Base-by-base conservation (phyloP, 139 green algal genomes). In the Desmodesmus armatus region DNA sequence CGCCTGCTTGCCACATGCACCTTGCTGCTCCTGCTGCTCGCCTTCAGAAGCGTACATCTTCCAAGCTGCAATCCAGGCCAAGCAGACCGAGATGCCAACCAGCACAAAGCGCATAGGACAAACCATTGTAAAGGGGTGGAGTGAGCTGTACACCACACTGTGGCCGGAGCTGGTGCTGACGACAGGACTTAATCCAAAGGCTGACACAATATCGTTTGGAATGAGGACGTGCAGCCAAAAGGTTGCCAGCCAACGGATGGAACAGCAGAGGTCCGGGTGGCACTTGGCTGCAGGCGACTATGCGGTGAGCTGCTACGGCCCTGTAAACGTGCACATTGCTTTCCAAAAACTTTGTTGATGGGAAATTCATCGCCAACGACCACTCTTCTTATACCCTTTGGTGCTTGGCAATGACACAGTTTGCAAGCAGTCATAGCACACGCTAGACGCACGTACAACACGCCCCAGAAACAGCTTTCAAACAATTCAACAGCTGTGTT, bases 51-150 rank as follows among this genome's bases (percentile, higher is more conserved):
- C 76, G 72, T 82, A 25, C 53, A 82, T 6, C 76, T n/a, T 43
- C 76, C 76, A 82, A 3, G 55, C 53, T 15, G 53, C 76, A 4
- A 82, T 15, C 9, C 41, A 72, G 5, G 55, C 55, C 25, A 82
- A 25, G 17, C 29, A 41, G 25, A 82, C 25, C 17, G 76, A 82
- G 0, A 82, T 27, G 13, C 76, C 76, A 17, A 82, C 76, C 53
- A 82, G 37, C 35, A 82, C 76, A 60, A 82, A 82, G 7, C 76
- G 76, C 76, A 82, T 82, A 27, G 76, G 76, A 37, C 76, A 82
- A 2, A 82, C 76, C 76, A 82, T 82, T 17, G 29, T n/a, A n/a
- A n/a, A n/a, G n/a, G n/a, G n/a, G n/a, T n/a, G n/a, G n/a, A n/a
- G n/a, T n/a, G n/a, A n/a, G n/a, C n/a, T n/a, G n/a, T n/a, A n/a